A percentile compares a stretch with the other conserved stretches of the same genome.
Conservation (phyloP, 192 early-diverging fungal genomes). For the Borealophlyctis nickersoniae region DNA sequence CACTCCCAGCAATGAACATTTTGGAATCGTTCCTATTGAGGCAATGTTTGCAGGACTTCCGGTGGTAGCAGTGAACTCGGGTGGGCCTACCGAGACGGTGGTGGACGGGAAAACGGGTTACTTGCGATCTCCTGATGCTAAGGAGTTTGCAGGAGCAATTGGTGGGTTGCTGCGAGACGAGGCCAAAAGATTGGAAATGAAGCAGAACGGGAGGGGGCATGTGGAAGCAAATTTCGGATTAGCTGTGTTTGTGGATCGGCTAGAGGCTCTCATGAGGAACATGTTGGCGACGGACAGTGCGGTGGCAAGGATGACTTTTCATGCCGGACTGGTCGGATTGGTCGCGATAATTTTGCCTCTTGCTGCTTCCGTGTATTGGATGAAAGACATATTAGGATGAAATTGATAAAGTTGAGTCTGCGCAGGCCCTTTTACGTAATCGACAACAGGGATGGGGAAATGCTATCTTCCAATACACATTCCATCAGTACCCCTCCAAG, state of each 20-base stretch:
- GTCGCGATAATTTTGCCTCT: too few relatives aligned
- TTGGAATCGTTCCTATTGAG: conserved; percentile 96
- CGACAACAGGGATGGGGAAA: too few relatives aligned
- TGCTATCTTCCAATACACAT: too few relatives aligned
- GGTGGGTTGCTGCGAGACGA: conserved; percentile 31
- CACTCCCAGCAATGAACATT: conserved; percentile 91
- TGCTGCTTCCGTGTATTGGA: too few relatives aligned
- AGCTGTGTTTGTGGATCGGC: conserved; percentile 59
- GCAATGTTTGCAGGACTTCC: conserved; percentile 88
- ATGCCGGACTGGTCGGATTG: background rate
- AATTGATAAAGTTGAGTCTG: too few relatives aligned
- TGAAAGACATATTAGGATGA: too few relatives aligned
- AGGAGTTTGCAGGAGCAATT: conserved; percentile 67
- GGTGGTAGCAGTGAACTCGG: conserved; percentile 82
- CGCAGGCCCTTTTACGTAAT: too few relatives aligned
- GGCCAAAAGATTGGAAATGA: conserved; percentile 50
- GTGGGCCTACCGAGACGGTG: conserved; percentile 83
- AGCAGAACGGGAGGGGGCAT: conserved; percentile 57
- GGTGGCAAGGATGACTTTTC: conserved; percentile 15
- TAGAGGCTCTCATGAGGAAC: conserved; percentile 60
- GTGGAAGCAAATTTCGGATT: conserved; percentile 65
- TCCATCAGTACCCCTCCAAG: too few relatives aligned
- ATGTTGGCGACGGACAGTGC: conserved; percentile 14
- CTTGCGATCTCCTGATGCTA: conserved; percentile 57
- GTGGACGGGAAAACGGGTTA: conserved; percentile 72